These are phyloP conservation scores for Aristolochia contorta DNA, from an alignment of 164 flowering plant species.

Conservation along the genomic window DNA sequence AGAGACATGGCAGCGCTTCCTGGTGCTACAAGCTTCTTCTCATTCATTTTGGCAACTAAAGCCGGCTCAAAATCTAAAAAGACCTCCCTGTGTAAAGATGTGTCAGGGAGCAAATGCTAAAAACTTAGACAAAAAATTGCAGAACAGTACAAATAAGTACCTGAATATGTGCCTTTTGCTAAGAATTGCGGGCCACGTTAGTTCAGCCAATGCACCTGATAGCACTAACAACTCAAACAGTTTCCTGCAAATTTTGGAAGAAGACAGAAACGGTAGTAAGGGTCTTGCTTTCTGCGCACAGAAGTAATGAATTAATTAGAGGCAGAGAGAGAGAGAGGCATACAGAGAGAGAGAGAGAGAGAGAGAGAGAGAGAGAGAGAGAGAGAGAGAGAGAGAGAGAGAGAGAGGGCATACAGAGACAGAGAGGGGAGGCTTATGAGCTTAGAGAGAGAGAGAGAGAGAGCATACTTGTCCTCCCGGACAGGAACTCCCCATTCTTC, in stretches of 20 bases:
- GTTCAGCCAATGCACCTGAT: slow-evolving; percentile 66
- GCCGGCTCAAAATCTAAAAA: slow-evolving; percentile 29
- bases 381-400: too few relatives aligned
- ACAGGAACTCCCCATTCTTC: slow-evolving; percentile 89
- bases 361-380: too few relatives aligned
- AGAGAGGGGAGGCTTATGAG: too few relatives aligned
- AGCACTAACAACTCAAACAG: slow-evolving; percentile 55
- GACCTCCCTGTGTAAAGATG: slow-evolving; percentile 22
- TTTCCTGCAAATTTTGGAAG: slow-evolving; percentile 27
- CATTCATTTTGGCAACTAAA: slow-evolving; percentile 23
- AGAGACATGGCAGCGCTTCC: slow-evolving; percentile 24
- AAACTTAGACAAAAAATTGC: neutral
- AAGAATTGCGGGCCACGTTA: slow-evolving; percentile 61
- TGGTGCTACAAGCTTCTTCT: slow-evolving; percentile 22
- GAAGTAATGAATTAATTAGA: too few relatives aligned
- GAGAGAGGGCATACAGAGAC: too few relatives aligned
- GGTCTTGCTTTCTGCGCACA: neutral
- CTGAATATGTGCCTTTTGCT: slow-evolving; percentile 50
- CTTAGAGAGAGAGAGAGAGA: too few relatives aligned
- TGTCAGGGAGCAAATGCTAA: neutral
- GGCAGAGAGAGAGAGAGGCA: too few relatives aligned
- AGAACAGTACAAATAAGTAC: slow-evolving; percentile 16
- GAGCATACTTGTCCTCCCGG: slow-evolving; percentile 64
- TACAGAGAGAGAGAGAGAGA: too few relatives aligned
- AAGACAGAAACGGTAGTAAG: neutral